Evolutionary conservation across 345 rosid species (phyloP).

Genomic region (Linum tenue): DNA sequence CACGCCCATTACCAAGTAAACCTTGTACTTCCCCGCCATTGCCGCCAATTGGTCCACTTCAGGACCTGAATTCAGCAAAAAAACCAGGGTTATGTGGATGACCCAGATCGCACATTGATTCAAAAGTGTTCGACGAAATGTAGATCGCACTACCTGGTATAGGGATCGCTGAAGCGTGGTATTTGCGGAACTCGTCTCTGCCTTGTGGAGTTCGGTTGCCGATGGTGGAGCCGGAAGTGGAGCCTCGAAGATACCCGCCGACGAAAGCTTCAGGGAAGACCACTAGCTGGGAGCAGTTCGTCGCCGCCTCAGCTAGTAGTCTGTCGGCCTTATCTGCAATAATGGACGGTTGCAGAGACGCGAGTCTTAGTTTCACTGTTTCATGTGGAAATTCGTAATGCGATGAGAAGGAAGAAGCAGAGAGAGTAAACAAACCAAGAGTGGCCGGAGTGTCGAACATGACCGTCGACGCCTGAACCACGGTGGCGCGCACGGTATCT

Average conservation of each 20-base stretch:
- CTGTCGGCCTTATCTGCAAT: slow-evolving; percentile 75
- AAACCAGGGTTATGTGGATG: no score
- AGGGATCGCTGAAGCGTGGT: slow-evolving; percentile 75
- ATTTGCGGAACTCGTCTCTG: slow-evolving; percentile 75
- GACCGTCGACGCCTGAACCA: slow-evolving; percentile 85
- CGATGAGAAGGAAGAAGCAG: background rate
- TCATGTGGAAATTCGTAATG: no score
- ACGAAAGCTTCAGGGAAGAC: slow-evolving; percentile 93
- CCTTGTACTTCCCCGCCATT: slow-evolving; percentile 83
- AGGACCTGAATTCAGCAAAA: slow-evolving; percentile 44
- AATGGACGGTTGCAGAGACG: no score
- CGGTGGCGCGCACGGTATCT: slow-evolving; percentile 37
- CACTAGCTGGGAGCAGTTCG: slow-evolving; percentile 68
- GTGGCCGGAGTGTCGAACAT: slow-evolving; percentile 90
- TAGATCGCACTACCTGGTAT: slow-evolving; percentile 48
- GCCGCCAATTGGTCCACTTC: slow-evolving; percentile 72
- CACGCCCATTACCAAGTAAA: slow-evolving; percentile 81
- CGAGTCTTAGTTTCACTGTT: no score
- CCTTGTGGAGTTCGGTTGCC: slow-evolving; percentile 72
- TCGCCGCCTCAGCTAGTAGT: slow-evolving; percentile 73
- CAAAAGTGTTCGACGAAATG: no score
- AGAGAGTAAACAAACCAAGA: slow-evolving; percentile 31
- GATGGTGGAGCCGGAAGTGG: slow-evolving; percentile 59
- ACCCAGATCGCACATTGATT: no score
- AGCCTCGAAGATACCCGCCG: slow-evolving; percentile 94